Conservation (phyloP, 176 grass and related monocot genomes). For the Avena eriantha region DNA sequence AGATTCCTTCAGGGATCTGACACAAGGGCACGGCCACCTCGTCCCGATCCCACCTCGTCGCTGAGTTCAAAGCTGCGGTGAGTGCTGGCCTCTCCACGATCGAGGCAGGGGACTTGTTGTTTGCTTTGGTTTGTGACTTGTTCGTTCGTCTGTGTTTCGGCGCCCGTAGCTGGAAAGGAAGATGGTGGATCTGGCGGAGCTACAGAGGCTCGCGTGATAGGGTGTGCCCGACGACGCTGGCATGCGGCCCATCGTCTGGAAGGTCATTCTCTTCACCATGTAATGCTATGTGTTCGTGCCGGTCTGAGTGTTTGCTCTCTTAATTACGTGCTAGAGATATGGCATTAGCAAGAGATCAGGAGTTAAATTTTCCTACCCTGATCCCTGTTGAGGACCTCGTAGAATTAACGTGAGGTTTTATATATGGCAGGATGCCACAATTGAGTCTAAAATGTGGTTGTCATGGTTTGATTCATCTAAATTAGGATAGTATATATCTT, state of each 20-base stretch:
- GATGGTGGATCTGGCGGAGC: conserved; percentile 85
- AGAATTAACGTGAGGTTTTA: neutral
- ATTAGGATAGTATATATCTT: neutral
- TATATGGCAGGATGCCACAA: neutral
- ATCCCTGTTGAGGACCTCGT: neutral
- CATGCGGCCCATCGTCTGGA: conserved; percentile 81
- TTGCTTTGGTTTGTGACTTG: conserved; percentile 8
- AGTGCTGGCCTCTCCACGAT: conserved; percentile 22
- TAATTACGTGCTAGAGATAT: conserved; percentile 14
- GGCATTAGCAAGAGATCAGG: neutral
- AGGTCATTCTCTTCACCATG: conserved; percentile 48
- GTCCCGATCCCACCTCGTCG: conserved; percentile 58
- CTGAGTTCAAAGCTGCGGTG: conserved; percentile 76
- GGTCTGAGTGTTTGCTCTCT: conserved; percentile 7
- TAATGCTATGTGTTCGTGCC: neutral
- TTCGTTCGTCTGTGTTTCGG: conserved; percentile 19
- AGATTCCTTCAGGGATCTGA: too few species aligned
- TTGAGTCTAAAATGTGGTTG: neutral
- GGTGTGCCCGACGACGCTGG: conserved; percentile 63
- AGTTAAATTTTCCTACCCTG: neutral
- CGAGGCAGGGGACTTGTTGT: neutral
- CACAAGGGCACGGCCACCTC: conserved; percentile 36
- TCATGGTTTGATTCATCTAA: conserved; percentile 19
- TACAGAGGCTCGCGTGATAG: conserved; percentile 81
- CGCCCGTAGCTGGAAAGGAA: conserved; percentile 69